Conservation (phyloP, 306 rosid genomes). For the Comarum palustre region DNA sequence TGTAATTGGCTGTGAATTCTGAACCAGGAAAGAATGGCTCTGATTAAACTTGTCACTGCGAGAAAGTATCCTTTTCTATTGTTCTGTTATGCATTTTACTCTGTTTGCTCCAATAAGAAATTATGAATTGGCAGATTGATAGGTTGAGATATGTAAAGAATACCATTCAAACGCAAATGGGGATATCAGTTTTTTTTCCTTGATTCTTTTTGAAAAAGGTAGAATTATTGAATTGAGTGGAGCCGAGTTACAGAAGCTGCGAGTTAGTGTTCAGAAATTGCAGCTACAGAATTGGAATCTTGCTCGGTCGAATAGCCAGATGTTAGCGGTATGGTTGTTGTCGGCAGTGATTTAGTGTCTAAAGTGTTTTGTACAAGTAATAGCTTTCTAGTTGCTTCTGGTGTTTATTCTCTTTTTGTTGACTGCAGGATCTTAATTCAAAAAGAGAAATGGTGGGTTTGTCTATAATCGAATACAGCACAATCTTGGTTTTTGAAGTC, state of each 20-base stretch:
- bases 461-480: constrained; percentile 3
- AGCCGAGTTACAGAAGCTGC: constrained; percentile 59
- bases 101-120: neutral
- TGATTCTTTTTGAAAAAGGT: constrained; percentile 44
- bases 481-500: neutral
- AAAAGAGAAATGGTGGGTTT: constrained; percentile 69
- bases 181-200: constrained; percentile 25
- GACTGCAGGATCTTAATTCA: constrained; percentile 70
- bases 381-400: neutral
- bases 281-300: constrained; percentile 80
- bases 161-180: neutral
- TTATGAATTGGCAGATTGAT: neutral
- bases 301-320: constrained; percentile 74
- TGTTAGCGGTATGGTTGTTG: constrained; percentile 52
- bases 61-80: constrained; percentile 65
- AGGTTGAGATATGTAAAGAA: neutral
- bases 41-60: constrained; percentile 53
- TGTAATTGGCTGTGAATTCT: constrained; percentile 12
- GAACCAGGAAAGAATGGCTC: constrained; percentile 61
- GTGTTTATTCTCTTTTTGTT: constrained; percentile 14
- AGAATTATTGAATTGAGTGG: constrained; percentile 59
- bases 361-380: neutral
- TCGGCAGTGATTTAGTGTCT: constrained; percentile 1
- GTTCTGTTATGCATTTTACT: neutral
- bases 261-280: constrained; percentile 61